Percentiles rank a stretch among this genome's conserved stretches.
These are phyloP conservation scores for Ceratorhiza oryzae-sativae DNA, from an alignment of 1,284 basidiomycete genomes.

Conservation along the genomic window DNA sequence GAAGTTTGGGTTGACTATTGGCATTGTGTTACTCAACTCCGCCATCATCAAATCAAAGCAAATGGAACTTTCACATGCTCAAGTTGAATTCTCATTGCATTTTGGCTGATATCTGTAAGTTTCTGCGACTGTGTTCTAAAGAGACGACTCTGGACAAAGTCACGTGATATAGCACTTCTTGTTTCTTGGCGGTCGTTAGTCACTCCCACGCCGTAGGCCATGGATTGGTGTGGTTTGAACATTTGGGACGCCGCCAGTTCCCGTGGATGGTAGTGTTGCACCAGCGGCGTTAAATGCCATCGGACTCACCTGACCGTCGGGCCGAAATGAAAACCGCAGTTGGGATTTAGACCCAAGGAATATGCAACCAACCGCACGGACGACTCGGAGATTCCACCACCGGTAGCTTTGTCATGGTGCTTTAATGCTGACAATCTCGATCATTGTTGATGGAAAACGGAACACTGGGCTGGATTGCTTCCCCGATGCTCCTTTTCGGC, in stretches of 20 bases:
- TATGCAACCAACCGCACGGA: not conserved
- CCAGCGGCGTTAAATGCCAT: not conserved
- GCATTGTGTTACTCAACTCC: too few species aligned
- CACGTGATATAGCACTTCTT: not conserved
- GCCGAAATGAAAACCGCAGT: not conserved
- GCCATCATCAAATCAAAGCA: too few species aligned
- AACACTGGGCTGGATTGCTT: not conserved
- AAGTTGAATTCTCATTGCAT: too few species aligned
- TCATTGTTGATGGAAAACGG: not conserved
- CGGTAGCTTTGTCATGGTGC: not conserved
- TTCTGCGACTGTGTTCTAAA: not conserved
- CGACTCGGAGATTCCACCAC: not conserved
- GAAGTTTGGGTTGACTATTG: too few species aligned
- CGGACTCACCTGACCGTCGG: not conserved
- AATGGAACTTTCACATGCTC: too few species aligned
- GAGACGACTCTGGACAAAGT: too few species aligned
- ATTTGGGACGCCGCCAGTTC: not conserved
- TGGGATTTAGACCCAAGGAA: not conserved
- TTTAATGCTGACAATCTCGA: slow-evolving; percentile 1
- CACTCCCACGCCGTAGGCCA: not conserved
- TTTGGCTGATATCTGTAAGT: too few species aligned
- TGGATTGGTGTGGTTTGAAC: not conserved
- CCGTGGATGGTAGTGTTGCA: not conserved
- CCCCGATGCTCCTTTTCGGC: not conserved
- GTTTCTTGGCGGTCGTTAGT: not conserved